Evolutionary conservation across 2,329 filamentous ascomycete species (phyloP).

Genomic region (Coleophoma cylindrospora): DNA sequence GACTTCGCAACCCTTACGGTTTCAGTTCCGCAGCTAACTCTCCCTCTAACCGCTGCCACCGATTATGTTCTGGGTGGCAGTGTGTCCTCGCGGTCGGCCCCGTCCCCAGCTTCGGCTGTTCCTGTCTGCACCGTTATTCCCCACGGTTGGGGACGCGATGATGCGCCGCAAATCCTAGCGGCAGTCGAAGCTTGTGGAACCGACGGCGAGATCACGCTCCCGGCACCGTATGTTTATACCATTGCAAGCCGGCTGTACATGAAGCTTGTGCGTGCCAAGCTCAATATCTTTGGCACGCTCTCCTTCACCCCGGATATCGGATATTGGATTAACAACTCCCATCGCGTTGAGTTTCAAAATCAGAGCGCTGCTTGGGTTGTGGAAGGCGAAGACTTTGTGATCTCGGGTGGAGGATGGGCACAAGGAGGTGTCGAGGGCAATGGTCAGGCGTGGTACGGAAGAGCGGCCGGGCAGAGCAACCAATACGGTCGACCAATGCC

Average conservation of each 20-base stretch:
- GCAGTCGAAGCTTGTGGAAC: background rate
- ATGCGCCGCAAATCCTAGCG: background rate
- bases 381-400: constrained; percentile 1
- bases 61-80: too few relatives aligned
- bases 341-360: constrained; percentile 1
- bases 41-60: too few relatives aligned
- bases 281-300: constrained; percentile 3
- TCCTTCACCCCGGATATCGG: constrained; percentile 1
- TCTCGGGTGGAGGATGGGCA: background rate
- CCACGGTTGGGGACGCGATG: background rate
- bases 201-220: background rate
- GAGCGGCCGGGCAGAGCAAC: background rate
- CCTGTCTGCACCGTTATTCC: background rate
- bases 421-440: constrained; percentile 2
- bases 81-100: too few relatives aligned
- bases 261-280: background rate
- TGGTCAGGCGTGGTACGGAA: background rate
- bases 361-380: background rate
- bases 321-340: constrained; percentile 5
- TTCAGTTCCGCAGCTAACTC: too few relatives aligned
- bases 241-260: background rate
- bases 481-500: background rate
- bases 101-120: too few relatives aligned
- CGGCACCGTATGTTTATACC: background rate
- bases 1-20: too few relatives aligned